phyloP scores from a whole-genome alignment of 2,329 filamentous ascomycete species.

The Orbilia oligospora region DNA sequence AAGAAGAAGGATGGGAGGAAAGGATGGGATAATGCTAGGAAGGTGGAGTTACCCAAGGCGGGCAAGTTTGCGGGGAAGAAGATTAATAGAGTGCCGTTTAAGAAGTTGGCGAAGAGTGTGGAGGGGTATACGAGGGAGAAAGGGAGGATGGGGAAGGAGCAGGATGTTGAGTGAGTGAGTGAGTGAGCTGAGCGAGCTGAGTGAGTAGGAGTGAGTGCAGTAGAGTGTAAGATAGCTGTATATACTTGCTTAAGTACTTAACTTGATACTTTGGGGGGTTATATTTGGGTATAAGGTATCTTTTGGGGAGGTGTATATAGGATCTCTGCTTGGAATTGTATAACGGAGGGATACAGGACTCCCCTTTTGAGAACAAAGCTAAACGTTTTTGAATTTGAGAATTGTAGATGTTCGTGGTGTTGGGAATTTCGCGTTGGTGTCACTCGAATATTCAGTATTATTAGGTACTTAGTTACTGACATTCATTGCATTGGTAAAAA shows the following conservation, averaged over 20 bases:
- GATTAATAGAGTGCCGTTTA: conserved; percentile 24
- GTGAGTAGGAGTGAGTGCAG: no score
- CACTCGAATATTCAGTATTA: no score
- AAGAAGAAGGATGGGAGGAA: conserved; percentile 30
- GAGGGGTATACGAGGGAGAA: conserved; percentile 27
- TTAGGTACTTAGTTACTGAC: no score
- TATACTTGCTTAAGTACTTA: neutral
- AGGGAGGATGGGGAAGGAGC: conserved; percentile 1
- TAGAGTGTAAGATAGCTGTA: conserved; percentile 7
- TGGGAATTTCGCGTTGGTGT: neutral
- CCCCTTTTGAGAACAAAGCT: neutral
- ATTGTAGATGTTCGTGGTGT: neutral
- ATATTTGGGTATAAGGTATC: neutral
- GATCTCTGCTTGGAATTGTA: conserved; percentile 25
- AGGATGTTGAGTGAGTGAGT: neutral
- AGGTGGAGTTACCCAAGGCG: neutral
- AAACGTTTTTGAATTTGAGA: neutral
- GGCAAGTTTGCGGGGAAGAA: conserved; percentile 13
- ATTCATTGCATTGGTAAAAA: no score
- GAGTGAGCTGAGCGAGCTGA: no score
- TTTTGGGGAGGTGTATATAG: conserved; percentile 18
- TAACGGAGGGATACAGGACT: conserved; percentile 31
- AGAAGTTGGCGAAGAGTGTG: conserved; percentile 26
- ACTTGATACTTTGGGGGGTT: neutral
- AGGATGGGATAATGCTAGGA: conserved; percentile 3